Evolutionary conservation across 73 alveolate genomes (phyloP).

Genomic region (Urostyla sp.): DNA sequence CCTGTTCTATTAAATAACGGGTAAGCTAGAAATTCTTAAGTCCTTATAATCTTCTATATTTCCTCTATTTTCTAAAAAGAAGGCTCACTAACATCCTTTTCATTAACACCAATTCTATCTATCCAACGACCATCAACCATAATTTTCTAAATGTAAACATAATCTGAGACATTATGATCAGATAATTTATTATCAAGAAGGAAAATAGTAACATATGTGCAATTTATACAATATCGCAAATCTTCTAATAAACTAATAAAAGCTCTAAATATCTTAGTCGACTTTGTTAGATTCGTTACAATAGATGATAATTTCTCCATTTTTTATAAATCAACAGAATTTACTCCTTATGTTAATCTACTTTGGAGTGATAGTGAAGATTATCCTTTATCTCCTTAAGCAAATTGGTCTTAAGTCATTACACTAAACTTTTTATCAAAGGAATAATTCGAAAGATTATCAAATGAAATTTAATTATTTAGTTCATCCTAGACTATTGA

Average conservation of each 20-base stretch:
- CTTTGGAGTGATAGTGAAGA: background rate
- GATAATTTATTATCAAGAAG: conserved; percentile 19
- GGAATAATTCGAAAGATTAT: conserved; percentile 7
- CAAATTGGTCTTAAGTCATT: too few relatives aligned
- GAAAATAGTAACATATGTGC: conserved; percentile 38
- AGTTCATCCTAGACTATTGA: background rate
- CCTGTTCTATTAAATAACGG: conserved; percentile 34
- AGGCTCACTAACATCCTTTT: conserved; percentile 46
- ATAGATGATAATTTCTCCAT: conserved; percentile 2
- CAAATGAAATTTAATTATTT: background rate
- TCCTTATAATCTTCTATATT: conserved; percentile 4
- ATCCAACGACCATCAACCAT: conserved; percentile 57
- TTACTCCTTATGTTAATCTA: background rate
- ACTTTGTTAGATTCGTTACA: background rate
- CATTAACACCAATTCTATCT: conserved; percentile 41
- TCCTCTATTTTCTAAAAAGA: conserved; percentile 36
- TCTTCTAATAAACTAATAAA: conserved; percentile 28
- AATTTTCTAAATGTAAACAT: conserved; percentile 24
- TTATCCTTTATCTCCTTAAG: too few relatives aligned
- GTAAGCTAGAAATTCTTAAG: conserved; percentile 24
- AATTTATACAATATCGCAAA: background rate
- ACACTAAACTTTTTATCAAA: background rate
- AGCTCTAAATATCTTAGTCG: conserved; percentile 6
- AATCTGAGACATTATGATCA: conserved; percentile 28
- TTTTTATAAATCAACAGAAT: background rate